Percentiles rank a stretch among this genome's conserved stretches.
phyloP scores from a whole-genome alignment of 2,329 filamentous ascomycete genomes.

The Colletotrichum simmondsii region DNA sequence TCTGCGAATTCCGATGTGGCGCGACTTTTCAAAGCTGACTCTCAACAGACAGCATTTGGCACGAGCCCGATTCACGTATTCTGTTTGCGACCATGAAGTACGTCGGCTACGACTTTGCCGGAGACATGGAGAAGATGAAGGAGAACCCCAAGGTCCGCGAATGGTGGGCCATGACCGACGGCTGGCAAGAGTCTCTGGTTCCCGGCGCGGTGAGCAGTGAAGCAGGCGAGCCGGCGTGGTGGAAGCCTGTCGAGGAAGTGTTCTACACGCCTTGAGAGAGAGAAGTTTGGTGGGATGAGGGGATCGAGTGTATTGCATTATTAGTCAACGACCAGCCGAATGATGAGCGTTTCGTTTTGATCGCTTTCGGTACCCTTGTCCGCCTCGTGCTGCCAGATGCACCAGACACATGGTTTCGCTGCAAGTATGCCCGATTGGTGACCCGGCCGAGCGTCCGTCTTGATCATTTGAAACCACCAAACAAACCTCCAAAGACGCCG shows the following conservation, averaged over 20 bases:
- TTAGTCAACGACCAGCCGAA: constrained; percentile 24
- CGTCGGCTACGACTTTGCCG: constrained; percentile 76
- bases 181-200: constrained; percentile 75
- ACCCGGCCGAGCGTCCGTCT: neutral
- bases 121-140: constrained; percentile 81
- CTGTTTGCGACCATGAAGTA: constrained; percentile 85
- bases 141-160: constrained; percentile 78
- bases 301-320: constrained; percentile 24
- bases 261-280: constrained; percentile 66
- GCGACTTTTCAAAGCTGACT: neutral
- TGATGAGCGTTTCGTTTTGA: constrained; percentile 19
- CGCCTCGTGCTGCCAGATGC: neutral
- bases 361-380: neutral
- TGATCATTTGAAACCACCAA: constrained; percentile 44
- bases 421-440: neutral
- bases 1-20: neutral
- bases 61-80: constrained; percentile 70
- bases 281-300: neutral
- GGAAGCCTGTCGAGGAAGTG: constrained; percentile 76
- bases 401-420: neutral
- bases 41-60: constrained; percentile 75
- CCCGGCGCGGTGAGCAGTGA: constrained; percentile 69
- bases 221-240: constrained; percentile 72
- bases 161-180: constrained; percentile 87
- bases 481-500: constrained; percentile 51